Conservation (phyloP, 176 grass and related monocot species). For the Triticum timopheevii region DNA sequence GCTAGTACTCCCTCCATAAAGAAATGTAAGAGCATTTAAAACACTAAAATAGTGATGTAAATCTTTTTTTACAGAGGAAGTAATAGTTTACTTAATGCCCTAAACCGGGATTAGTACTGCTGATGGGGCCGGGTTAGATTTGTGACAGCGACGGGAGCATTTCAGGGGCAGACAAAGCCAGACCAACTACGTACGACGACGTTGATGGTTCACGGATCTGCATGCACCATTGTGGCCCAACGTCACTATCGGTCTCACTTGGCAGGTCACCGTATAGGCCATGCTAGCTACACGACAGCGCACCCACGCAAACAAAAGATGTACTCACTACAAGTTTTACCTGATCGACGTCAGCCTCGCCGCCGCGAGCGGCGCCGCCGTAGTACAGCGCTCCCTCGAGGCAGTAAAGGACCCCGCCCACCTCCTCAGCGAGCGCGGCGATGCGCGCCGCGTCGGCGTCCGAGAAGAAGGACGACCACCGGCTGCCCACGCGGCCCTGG, state of each 20-base stretch:
- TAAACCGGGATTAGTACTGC: not conserved
- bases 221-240: not conserved
- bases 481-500: constrained; percentile 15
- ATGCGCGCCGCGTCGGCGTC: constrained; percentile 2
- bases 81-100: not conserved
- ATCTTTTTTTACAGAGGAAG: too few species aligned
- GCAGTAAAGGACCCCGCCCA: constrained; percentile 48
- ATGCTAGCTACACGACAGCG: not conserved
- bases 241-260: too few species aligned
- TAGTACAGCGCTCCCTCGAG: constrained; percentile 63
- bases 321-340: not conserved
- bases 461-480: constrained; percentile 49
- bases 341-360: constrained; percentile 23
- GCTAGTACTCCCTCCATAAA: too few species aligned
- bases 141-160: not conserved
- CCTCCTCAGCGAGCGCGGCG: constrained; percentile 7
- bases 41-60: too few species aligned
- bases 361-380: constrained; percentile 13
- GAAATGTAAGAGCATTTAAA: too few species aligned
- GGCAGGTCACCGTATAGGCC: not conserved
- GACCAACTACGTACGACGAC: constrained; percentile 21
- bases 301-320: not conserved
- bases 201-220: not conserved
- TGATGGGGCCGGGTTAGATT: not conserved
- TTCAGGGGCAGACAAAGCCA: constrained; percentile 15